Evolutionary conservation across 306 rosid species (phyloP).

Genomic region (Crataegus laevigata): DNA sequence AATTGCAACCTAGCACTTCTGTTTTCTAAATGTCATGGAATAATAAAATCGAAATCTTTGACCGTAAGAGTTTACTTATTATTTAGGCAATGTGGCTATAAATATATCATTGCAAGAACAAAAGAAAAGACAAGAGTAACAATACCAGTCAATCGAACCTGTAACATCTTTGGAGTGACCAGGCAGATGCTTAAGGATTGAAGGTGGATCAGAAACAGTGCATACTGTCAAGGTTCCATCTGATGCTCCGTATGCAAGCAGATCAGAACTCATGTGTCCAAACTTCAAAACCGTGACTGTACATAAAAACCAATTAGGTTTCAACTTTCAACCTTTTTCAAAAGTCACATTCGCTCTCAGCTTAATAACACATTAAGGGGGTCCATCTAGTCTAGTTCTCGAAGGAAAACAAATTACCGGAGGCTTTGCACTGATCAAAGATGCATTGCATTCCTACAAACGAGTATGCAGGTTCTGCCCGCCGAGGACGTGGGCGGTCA

Average conservation of each 20-base stretch:
- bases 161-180: constrained; percentile 96
- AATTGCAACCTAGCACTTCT: not conserved
- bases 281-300: constrained; percentile 89
- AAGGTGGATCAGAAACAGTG: constrained; percentile 77
- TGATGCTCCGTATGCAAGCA: constrained; percentile 92
- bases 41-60: not conserved
- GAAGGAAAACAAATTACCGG: constrained; percentile 44
- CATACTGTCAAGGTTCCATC: constrained; percentile 96
- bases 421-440: constrained; percentile 87
- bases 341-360: constrained; percentile 11
- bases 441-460: constrained; percentile 96
- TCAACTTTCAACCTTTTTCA: constrained; percentile 2
- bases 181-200: constrained; percentile 54
- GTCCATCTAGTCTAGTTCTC: not conserved
- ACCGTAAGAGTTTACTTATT: not conserved
- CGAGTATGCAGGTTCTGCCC: constrained; percentile 76
- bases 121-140: constrained; percentile 33
- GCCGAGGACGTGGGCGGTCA: constrained; percentile 45
- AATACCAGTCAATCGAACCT: constrained; percentile 70
- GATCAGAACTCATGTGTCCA: constrained; percentile 97
- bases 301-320: constrained; percentile 32
- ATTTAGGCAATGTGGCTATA: not conserved
- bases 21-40: not conserved
- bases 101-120: not conserved
- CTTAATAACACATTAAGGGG: not conserved